Evolutionary conservation across 1,284 basidiomycete species (phyloP).

Genomic region (Mycocalia duriaeana): DNA sequence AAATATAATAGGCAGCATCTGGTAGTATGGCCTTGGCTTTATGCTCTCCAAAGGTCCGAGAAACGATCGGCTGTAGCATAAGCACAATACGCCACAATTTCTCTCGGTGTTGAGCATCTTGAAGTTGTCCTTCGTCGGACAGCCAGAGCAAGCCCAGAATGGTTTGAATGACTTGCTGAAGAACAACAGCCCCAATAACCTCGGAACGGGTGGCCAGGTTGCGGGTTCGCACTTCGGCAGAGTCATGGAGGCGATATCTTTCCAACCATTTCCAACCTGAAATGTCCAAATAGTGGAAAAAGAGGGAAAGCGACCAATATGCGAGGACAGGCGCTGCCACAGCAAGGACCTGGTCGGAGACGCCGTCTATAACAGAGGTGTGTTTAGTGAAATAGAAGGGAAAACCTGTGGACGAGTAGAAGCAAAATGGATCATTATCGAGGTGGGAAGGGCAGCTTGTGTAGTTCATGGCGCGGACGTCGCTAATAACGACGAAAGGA

Average conservation of each 20-base stretch:
- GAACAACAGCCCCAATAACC: constrained; percentile 76
- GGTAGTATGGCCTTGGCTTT: constrained; percentile 43
- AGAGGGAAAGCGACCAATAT: constrained; percentile 84
- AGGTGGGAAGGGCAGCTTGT: not conserved
- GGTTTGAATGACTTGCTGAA: constrained; percentile 88
- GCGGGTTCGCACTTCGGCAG: constrained; percentile 69
- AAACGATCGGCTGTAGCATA: constrained; percentile 39
- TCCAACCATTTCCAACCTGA: constrained; percentile 78
- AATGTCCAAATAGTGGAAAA: constrained; percentile 82
- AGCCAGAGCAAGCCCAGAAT: constrained; percentile 69
- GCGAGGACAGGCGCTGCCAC: constrained; percentile 73
- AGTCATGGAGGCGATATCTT: constrained; percentile 85
- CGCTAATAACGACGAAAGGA: not conserved
- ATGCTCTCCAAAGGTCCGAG: constrained; percentile 35
- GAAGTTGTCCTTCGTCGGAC: constrained; percentile 44
- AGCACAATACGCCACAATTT: constrained; percentile 40
- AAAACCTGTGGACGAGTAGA: constrained; percentile 14
- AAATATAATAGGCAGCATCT: constrained; percentile 61
- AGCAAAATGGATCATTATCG: constrained; percentile 23
- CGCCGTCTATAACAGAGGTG: constrained; percentile 47
- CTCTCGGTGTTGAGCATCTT: constrained; percentile 47
- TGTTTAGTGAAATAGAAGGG: constrained; percentile 65
- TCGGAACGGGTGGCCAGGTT: constrained; percentile 73
- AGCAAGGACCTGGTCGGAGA: constrained; percentile 75
- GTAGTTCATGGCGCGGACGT: not conserved